phyloP scores from a whole-genome alignment of 495 filamentous ascomycete species.

The Mytilinidion resinicola region DNA sequence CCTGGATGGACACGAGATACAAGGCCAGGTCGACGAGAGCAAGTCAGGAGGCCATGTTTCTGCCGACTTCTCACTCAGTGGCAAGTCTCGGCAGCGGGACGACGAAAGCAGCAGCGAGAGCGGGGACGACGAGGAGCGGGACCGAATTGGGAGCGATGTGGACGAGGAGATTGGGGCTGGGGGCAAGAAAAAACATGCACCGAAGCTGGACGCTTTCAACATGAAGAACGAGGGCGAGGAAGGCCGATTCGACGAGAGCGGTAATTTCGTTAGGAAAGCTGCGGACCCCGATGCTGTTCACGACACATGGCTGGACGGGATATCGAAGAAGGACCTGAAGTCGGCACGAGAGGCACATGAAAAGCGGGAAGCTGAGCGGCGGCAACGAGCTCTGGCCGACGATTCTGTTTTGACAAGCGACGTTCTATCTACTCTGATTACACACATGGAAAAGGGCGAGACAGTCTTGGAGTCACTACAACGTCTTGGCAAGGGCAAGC shows the following conservation, averaged over 20 bases:
- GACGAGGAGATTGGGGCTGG: constrained; percentile 88
- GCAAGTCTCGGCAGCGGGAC: constrained; percentile 17
- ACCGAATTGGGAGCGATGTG: constrained; percentile 57
- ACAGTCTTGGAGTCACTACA: constrained; percentile 84
- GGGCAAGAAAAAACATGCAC: constrained; percentile 85
- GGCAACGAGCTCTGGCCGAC: constrained; percentile 59
- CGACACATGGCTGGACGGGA: constrained; percentile 84
- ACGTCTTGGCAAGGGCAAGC: constrained; percentile 65
- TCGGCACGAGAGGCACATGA: constrained; percentile 82
- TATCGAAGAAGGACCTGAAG: constrained; percentile 89
- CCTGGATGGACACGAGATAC: constrained; percentile 48
- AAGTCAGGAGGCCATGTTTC: constrained; percentile 65
- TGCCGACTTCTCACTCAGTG: constrained; percentile 45
- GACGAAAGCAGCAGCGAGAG: constrained; percentile 51
- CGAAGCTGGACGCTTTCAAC: constrained; percentile 95
- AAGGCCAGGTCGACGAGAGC: constrained; percentile 72
- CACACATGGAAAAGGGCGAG: constrained; percentile 70
- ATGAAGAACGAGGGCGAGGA: constrained; percentile 88
- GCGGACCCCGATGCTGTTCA: constrained; percentile 83
- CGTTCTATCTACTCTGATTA: constrained; percentile 63
- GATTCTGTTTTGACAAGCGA: constrained; percentile 72
- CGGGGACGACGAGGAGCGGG: constrained; percentile 66
- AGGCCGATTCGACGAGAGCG: constrained; percentile 79
- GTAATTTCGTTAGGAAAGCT: constrained; percentile 89
- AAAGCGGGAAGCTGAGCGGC: constrained; percentile 69